These are phyloP conservation scores for Eragrostis nindensis DNA, from an alignment of 176 grass and related monocot genomes.

Conservation along the genomic window DNA sequence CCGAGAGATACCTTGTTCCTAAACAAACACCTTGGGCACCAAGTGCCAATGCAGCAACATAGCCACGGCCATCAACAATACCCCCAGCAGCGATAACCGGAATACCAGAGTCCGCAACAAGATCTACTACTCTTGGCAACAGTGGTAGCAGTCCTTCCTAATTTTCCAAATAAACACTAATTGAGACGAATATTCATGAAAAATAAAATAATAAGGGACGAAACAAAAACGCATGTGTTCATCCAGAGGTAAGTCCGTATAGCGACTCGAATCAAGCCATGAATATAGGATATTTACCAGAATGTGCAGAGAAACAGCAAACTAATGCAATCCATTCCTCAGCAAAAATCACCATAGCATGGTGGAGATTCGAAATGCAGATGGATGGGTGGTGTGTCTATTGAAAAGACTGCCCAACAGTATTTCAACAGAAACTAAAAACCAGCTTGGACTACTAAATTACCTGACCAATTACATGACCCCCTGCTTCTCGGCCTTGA, in stretches of 20 bases:
- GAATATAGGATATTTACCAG: neutral
- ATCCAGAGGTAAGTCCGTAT: slow-evolving; percentile 2
- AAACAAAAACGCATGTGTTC: neutral
- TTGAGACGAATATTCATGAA: slow-evolving; percentile 22
- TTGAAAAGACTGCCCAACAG: neutral
- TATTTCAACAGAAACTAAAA: slow-evolving; percentile 20
- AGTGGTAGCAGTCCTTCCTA: slow-evolving; percentile 77
- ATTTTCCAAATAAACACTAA: slow-evolving; percentile 32
- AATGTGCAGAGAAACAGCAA: neutral
- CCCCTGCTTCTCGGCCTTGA: slow-evolving; percentile 91
- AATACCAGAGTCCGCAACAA: slow-evolving; percentile 63
- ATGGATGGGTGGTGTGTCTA: neutral
- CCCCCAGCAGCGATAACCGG: slow-evolving; percentile 73
- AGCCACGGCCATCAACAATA: slow-evolving; percentile 89
- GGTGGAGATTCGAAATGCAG: slow-evolving; percentile 27
- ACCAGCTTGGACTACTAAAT: neutral
- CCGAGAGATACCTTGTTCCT: slow-evolving; percentile 70
- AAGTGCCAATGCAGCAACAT: slow-evolving; percentile 75
- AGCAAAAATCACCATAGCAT: neutral
- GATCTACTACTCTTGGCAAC: slow-evolving; percentile 78
- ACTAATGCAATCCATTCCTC: neutral
- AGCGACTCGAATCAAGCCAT: slow-evolving; percentile 10
- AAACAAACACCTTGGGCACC: slow-evolving; percentile 87
- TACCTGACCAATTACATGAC: slow-evolving; percentile 92
- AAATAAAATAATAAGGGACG: slow-evolving; percentile 18